Evolutionary conservation across 1,139 yeast species (phyloP), one percentile per base, ranked within the genome.

Genomic region (Hyphopichia pseudoburtonii): DNA sequence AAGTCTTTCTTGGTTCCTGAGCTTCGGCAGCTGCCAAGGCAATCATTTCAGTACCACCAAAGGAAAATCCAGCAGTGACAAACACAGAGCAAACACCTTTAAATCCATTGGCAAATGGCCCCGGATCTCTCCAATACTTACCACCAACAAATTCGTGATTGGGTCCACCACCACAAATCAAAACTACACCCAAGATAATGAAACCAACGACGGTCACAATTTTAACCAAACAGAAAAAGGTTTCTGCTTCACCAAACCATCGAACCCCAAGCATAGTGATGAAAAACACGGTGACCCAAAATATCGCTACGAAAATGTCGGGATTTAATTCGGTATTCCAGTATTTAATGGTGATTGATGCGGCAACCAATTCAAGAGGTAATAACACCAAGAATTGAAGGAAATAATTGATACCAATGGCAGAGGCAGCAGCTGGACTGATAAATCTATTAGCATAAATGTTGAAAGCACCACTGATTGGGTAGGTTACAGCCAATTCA

Each of bases 161-260:
- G 38, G 64, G 59, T 14, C 62, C 61, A 31, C 74, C 74, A 27
- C 75, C 75, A 33, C 65, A 60, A 21, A 69, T 66, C 34, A 68
- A 60, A 3, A 70, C 73, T 22, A 69, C 54, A 40, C 72, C 62
- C 41, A 68, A 58, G 32, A 70, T 65, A 30, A 66, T 66, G 45
- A 70, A 69, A 17, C 73, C 72, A 26, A 63, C 43, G 5, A 70
- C 68, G 2, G 74, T 64, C 16, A 62, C 46, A 3, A 70, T 70
- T 48, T 69, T 70, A 37, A 67, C 51, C 21, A 59, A 39, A 17
- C 67, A 64, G 37, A 69, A 67, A 3, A 64, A 44, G 41, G 67
- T 68, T 44, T 69, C 75, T 6, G 71, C 68, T 51, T 70, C 76
- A 31, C 76, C 76, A 45, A 68, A 70, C 5, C 71, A 70, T 43